phyloP scores from a whole-genome alignment of 108 stramenopile species.

The Conticribra guillardii region DNA sequence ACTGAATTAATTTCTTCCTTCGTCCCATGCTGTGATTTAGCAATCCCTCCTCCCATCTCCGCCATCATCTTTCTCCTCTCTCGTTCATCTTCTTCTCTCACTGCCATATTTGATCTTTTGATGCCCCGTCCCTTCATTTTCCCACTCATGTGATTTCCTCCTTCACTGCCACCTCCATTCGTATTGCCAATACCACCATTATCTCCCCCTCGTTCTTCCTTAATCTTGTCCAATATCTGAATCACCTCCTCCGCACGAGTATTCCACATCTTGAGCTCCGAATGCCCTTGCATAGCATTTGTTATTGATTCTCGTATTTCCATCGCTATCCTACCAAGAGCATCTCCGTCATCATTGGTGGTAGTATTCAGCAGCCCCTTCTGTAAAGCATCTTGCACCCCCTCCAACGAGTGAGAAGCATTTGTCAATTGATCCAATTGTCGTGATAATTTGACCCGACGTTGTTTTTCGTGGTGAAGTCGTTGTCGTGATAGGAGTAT shows the following conservation, averaged over 20 bases:
- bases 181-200: neutral
- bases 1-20: neutral
- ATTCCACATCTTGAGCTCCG: conserved; percentile 38
- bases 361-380: conserved; percentile 2
- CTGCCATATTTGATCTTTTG: neutral
- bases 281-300: conserved; percentile 34
- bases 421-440: conserved; percentile 18
- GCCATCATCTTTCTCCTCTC: conserved; percentile 18
- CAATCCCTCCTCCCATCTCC: conserved; percentile 18
- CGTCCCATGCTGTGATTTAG: neutral
- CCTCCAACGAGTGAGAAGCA: conserved; percentile 10
- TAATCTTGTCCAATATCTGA: conserved; percentile 41
- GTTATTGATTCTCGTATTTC: conserved; percentile 20
- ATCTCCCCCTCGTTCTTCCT: conserved; percentile 27
- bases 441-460: conserved; percentile 22
- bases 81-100: conserved; percentile 20
- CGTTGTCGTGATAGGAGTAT: conserved; percentile 30
- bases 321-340: neutral
- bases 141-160: neutral
- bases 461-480: conserved; percentile 31
- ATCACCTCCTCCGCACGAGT: conserved; percentile 31
- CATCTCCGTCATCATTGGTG: neutral
- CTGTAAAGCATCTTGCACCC: conserved; percentile 21
- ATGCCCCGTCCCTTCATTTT: neutral
- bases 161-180: neutral